A percentile compares a stretch with the other conserved stretches of the same genome.
Evolutionary conservation across 179 eudicot genomes (phyloP).

Genomic region (Spinacia oleracea): DNA sequence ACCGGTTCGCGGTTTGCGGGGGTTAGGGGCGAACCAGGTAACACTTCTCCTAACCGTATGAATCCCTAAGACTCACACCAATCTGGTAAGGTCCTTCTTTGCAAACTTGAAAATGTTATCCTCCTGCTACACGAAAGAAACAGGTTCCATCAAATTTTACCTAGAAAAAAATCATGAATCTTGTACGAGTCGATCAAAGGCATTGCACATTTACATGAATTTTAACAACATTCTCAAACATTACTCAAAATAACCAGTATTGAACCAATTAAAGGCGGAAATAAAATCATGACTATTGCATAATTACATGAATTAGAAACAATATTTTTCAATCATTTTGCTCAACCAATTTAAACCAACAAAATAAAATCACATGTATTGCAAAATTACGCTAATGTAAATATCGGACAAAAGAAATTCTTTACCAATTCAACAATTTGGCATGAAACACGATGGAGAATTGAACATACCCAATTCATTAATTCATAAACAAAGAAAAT

Average conservation of each 20-base stretch:
- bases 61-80: slow-evolving; percentile 53
- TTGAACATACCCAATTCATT: no score
- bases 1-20: no score
- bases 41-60: slow-evolving; percentile 44
- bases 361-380: not conserved
- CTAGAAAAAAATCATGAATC: not conserved
- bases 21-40: no score
- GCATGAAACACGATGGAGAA: no score
- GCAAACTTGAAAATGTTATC: slow-evolving; percentile 47
- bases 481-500: no score
- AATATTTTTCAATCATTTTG: no score
- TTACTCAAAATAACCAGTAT: not conserved
- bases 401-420: no score
- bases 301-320: no score
- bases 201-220: not conserved
- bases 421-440: no score
- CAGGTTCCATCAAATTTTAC: not conserved
- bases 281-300: not conserved
- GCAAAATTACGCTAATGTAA: no score
- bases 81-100: slow-evolving; percentile 46
- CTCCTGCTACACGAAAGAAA: slow-evolving; percentile 29
- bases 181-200: not conserved
- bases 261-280: not conserved
- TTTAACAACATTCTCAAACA: not conserved
- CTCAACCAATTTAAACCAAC: not conserved